Percentiles rank a stretch among this genome's conserved stretches.
These are phyloP conservation scores for Syzygium grande DNA, from an alignment of 345 rosid species.

Conservation along the genomic window DNA sequence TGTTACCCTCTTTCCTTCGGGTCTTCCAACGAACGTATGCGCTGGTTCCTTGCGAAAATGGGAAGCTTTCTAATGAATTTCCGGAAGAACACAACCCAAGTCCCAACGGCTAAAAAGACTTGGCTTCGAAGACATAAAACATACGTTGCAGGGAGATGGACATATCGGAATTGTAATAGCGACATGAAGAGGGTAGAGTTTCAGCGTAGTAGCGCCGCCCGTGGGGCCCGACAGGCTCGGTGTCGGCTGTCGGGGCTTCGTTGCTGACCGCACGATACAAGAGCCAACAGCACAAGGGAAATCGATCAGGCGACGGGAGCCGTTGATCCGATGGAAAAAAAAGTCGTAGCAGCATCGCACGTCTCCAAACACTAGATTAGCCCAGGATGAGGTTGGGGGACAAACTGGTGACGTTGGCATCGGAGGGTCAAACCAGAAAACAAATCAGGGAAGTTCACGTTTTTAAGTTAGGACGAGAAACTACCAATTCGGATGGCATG, in stretches of 20 bases:
- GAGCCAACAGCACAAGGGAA: background rate
- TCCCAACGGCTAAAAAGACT: slow-evolving; percentile 7
- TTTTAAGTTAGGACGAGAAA: background rate
- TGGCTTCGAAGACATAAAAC: slow-evolving; percentile 10
- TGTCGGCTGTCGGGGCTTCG: slow-evolving; percentile 31
- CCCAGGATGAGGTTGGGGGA: background rate
- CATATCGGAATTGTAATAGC: background rate
- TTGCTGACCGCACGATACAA: slow-evolving; percentile 1
- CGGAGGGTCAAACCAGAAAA: background rate
- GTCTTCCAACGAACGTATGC: background rate
- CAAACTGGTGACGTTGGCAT: background rate
- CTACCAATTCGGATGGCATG: background rate
- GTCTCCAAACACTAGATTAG: background rate
- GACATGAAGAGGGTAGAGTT: background rate
- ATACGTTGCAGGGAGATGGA: background rate
- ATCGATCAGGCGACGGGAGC: background rate
- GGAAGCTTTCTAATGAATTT: background rate
- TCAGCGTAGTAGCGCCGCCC: background rate
- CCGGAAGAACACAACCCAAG: background rate
- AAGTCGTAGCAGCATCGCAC: background rate
- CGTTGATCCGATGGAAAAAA: background rate
- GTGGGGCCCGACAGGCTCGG: slow-evolving; percentile 22
- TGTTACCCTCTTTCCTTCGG: background rate
- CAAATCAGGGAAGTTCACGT: background rate
- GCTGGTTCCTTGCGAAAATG: background rate